These are phyloP conservation scores for Phytophthora foliorum DNA, from an alignment of 352 stramenopile genomes.

Conservation along the genomic window DNA sequence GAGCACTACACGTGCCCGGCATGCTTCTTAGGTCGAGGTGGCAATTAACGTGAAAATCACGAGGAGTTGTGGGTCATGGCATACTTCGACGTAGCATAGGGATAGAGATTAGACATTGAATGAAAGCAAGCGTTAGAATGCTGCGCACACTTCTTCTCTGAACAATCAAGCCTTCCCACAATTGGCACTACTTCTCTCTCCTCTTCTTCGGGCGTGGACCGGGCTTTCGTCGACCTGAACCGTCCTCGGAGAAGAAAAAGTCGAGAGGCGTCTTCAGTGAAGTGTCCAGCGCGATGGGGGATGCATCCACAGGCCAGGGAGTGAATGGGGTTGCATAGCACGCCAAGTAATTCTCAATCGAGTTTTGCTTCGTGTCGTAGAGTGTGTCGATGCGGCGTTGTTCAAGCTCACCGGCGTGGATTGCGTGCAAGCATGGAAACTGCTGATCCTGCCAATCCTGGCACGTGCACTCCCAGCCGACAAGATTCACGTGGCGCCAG, in stretches of 20 bases:
- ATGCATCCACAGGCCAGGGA: constrained; percentile 70
- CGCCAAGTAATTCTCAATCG: constrained; percentile 69
- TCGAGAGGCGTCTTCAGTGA: constrained; percentile 75
- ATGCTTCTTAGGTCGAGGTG: constrained; percentile 64
- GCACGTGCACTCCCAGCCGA: constrained; percentile 83
- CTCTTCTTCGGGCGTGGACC: constrained; percentile 64
- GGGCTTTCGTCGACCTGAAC: constrained; percentile 64
- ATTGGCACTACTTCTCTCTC: constrained; percentile 4
- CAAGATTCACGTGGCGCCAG: constrained; percentile 82
- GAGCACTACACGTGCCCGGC: constrained; percentile 67
- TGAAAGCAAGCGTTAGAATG: constrained; percentile 1
- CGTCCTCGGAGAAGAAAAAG: constrained; percentile 66
- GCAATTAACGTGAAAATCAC: constrained; percentile 22
- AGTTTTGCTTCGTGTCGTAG: constrained; percentile 76
- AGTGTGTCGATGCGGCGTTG: constrained; percentile 78
- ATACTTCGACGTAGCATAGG: too few relatives aligned
- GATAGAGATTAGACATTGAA: background rate
- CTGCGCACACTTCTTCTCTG: background rate
- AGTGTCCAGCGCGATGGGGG: constrained; percentile 48
- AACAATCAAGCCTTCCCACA: background rate
- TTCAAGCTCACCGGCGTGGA: constrained; percentile 79
- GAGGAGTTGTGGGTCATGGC: too few relatives aligned
- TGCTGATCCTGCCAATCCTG: constrained; percentile 84
- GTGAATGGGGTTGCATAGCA: constrained; percentile 72
- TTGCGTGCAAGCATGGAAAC: constrained; percentile 82